A percentile compares a stretch with the other conserved stretches of the same genome.
phyloP scores from a whole-genome alignment of 805 yeast genomes.

The Nakazawaea ernobii region DNA sequence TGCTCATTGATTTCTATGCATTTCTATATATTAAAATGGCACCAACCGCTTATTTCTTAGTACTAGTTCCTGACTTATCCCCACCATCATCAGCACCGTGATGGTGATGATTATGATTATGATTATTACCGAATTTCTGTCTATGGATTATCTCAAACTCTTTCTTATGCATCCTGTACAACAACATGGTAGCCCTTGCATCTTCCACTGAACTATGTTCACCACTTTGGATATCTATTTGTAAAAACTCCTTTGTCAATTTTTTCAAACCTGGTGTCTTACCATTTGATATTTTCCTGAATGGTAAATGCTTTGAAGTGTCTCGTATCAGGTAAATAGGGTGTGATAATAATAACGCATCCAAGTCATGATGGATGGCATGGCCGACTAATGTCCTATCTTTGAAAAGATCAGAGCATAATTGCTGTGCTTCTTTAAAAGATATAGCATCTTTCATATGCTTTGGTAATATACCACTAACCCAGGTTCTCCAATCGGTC shows the following conservation, averaged over 20 bases:
- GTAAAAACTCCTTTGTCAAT: conserved; percentile 50
- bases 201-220: conserved; percentile 88
- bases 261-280: conserved; percentile 70
- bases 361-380: conserved; percentile 75
- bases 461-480: conserved; percentile 73
- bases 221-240: conserved; percentile 61
- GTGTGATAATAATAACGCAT: conserved; percentile 60
- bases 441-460: conserved; percentile 64
- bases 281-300: conserved; percentile 55
- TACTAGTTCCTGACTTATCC: neutral
- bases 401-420: conserved; percentile 45
- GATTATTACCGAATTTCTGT: conserved; percentile 18
- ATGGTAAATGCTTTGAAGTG: conserved; percentile 60
- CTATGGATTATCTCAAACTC: conserved; percentile 49
- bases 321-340: conserved; percentile 64
- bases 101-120: neutral
- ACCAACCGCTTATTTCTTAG: too few species aligned
- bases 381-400: conserved; percentile 74
- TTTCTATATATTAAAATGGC: too few species aligned
- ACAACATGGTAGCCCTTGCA: conserved; percentile 80
- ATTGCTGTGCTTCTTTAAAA: conserved; percentile 60
- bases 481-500: conserved; percentile 91
- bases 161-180: conserved; percentile 57
- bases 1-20: too few species aligned
- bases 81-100: neutral